Percentiles rank a stretch among this genome's conserved stretches.
These are phyloP conservation scores for Pleurotus cornucopiae DNA, from an alignment of 768 basidiomycete species.

Conservation along the genomic window DNA sequence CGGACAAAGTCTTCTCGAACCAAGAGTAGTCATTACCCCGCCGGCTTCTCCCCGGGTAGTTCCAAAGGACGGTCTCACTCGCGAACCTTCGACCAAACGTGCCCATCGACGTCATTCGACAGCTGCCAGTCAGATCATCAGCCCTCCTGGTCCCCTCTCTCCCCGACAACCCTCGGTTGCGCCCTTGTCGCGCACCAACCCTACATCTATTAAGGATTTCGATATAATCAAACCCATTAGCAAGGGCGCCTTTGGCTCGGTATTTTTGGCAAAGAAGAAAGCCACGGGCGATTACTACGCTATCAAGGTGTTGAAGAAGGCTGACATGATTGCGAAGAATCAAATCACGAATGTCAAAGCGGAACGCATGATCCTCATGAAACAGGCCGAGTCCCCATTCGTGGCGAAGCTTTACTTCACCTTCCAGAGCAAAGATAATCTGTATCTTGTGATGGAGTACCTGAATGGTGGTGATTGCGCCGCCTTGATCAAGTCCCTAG, in stretches of 20 bases:
- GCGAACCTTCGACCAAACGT: constrained; percentile 49
- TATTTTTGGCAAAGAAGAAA: constrained; percentile 98
- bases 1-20: constrained; percentile 57
- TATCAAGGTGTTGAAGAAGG: constrained; percentile 99
- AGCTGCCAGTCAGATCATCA: constrained; percentile 52
- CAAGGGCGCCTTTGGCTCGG: constrained; percentile 97
- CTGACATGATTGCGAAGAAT: constrained; percentile 99
- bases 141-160: constrained; percentile 71
- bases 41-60: constrained; percentile 68
- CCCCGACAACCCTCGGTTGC: constrained; percentile 80
- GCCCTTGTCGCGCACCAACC: constrained; percentile 72
- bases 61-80: constrained; percentile 36
- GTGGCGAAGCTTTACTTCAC: constrained; percentile 98
- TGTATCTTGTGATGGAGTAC: constrained; percentile 99
- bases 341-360: constrained; percentile 99
- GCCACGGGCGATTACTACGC: constrained; percentile 98
- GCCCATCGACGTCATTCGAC: constrained; percentile 72
- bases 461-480: constrained; percentile 98
- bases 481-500: constrained; percentile 93
- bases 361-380: constrained; percentile 99
- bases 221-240: constrained; percentile 99
- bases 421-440: constrained; percentile 98
- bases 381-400: constrained; percentile 96
- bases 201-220: constrained; percentile 97
- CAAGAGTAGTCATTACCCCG: constrained; percentile 67